Conservation (phyloP, 2,329 filamentous ascomycete genomes). For the Penicillium occitanis region DNA sequence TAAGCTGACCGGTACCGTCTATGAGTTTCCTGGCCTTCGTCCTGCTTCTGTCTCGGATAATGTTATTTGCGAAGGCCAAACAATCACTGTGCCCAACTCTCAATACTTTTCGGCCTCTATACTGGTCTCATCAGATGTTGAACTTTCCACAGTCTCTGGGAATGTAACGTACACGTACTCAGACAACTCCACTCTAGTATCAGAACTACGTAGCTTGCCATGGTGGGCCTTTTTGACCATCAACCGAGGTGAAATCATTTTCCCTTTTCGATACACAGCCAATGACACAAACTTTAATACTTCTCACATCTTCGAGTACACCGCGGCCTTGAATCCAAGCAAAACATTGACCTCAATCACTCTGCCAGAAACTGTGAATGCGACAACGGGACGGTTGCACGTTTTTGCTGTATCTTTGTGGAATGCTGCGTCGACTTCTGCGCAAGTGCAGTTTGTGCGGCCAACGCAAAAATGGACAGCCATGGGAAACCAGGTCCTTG, state of each 20-base stretch:
- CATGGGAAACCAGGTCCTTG: slow-evolving; percentile 42
- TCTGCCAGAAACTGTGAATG: slow-evolving; percentile 42
- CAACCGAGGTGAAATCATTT: slow-evolving; percentile 49
- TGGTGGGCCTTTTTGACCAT: slow-evolving; percentile 50
- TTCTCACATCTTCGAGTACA: slow-evolving; percentile 50
- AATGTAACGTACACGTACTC: slow-evolving; percentile 47
- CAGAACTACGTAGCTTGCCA: slow-evolving; percentile 47
- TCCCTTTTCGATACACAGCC: slow-evolving; percentile 44
- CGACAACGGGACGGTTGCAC: slow-evolving; percentile 42
- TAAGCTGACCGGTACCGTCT: slow-evolving; percentile 43
- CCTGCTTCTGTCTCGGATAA: slow-evolving; percentile 39
- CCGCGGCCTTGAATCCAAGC: slow-evolving; percentile 38
- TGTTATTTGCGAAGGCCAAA: slow-evolving; percentile 46
- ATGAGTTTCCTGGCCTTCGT: slow-evolving; percentile 46
- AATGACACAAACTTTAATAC: slow-evolving; percentile 46
- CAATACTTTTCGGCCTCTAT: slow-evolving; percentile 47
- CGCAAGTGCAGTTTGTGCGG: slow-evolving; percentile 41
- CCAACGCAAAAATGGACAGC: slow-evolving; percentile 48
- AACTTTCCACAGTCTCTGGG: slow-evolving; percentile 40
- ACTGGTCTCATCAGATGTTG: slow-evolving; percentile 45
- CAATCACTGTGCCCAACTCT: slow-evolving; percentile 34
- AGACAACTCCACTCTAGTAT: slow-evolving; percentile 42
- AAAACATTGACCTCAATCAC: slow-evolving; percentile 44
- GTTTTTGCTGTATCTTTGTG: slow-evolving; percentile 45
- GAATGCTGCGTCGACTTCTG: slow-evolving; percentile 20